Percentiles rank a stretch among this genome's conserved stretches.
phyloP scores from a whole-genome alignment of 2,329 filamentous ascomycete genomes.

The Pyricularia sp. region DNA sequence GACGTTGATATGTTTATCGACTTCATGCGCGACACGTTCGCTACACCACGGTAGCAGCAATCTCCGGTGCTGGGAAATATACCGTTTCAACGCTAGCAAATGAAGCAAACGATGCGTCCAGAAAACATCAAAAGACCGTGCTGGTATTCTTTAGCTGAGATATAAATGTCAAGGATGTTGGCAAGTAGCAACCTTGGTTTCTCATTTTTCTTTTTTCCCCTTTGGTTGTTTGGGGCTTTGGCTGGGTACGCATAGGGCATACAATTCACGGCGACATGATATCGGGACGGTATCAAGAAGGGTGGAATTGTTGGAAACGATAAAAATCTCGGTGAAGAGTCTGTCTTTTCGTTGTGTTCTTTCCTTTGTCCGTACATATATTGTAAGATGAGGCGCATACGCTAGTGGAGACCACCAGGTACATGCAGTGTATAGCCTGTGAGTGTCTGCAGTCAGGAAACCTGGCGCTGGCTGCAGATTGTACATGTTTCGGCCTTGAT shows the following conservation, averaged over 20 bases:
- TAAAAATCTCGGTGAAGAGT: background rate
- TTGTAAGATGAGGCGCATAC: background rate
- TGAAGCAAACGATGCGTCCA: background rate
- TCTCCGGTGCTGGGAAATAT: background rate
- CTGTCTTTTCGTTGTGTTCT: background rate
- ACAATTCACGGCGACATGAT: background rate
- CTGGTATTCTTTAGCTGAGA: background rate
- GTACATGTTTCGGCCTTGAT: background rate
- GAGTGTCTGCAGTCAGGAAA: background rate
- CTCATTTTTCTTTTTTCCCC: background rate
- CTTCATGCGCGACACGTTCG: conserved; percentile 33
- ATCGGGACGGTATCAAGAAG: background rate
- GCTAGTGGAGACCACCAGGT: background rate
- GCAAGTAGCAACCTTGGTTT: background rate
- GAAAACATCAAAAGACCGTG: background rate
- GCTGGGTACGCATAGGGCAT: background rate
- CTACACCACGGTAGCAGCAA: conserved; percentile 12
- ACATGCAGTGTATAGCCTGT: background rate
- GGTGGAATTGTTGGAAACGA: background rate
- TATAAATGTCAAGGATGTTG: background rate
- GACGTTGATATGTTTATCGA: conserved; percentile 41
- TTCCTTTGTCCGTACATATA: background rate
- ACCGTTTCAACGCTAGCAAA: background rate
- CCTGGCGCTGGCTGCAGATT: background rate
- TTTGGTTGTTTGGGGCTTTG: background rate